Evolutionary conservation across 805 yeast genomes (phyloP).

Genomic region (Barnettozyma populi): DNA sequence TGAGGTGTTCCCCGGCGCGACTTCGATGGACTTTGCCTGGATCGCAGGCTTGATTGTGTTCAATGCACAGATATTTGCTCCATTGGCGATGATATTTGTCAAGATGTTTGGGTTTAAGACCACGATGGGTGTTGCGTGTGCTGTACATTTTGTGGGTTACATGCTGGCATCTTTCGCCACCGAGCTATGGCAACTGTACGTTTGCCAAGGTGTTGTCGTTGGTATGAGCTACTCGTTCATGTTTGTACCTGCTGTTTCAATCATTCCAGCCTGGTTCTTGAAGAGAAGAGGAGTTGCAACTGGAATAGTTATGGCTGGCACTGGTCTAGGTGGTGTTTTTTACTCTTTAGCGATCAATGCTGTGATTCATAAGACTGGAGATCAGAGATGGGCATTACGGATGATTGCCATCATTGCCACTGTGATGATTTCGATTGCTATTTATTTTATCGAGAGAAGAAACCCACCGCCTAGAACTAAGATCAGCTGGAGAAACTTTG

Average conservation of each 20-base stretch:
- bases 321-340: conserved; percentile 48
- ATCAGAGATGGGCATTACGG: conserved; percentile 44
- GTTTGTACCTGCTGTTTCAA: conserved; percentile 51
- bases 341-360: conserved; percentile 39
- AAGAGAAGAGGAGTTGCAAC: conserved; percentile 52
- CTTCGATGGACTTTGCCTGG: conserved; percentile 54
- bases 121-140: conserved; percentile 45
- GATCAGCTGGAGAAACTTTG: conserved; percentile 7
- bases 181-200: conserved; percentile 57
- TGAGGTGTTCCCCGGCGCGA: conserved; percentile 47
- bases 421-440: conserved; percentile 33
- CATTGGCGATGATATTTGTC: conserved; percentile 44
- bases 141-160: conserved; percentile 47
- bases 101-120: conserved; percentile 44
- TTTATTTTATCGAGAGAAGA: conserved; percentile 31
- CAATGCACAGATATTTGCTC: conserved; percentile 54
- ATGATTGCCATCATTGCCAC: conserved; percentile 39
- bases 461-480: conserved; percentile 19
- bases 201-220: conserved; percentile 62
- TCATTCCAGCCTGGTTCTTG: conserved; percentile 68
- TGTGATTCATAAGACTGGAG: conserved; percentile 36
- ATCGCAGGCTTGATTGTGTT: conserved; percentile 62
- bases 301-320: conserved; percentile 44
- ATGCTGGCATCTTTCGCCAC: conserved; percentile 57
- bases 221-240: conserved; percentile 49